Evolutionary conservation across 1,139 yeast species (phyloP).

Genomic region (Zhuliangozyma parablackwelliae): DNA sequence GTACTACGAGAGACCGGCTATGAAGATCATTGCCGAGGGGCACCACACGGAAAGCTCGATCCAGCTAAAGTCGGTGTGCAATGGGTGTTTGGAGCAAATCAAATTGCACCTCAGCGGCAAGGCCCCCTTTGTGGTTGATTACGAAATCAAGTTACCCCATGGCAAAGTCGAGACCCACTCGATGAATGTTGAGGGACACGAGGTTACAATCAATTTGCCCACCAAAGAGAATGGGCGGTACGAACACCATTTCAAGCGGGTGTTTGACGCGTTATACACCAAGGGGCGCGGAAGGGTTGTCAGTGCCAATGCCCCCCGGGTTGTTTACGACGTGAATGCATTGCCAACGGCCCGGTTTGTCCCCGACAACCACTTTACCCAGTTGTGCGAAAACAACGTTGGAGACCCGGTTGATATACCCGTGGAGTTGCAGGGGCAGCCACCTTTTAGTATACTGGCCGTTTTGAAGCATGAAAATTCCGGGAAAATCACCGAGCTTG

Average conservation of each 20-base stretch:
- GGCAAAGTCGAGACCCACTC: slow-evolving; percentile 39
- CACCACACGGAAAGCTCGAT: slow-evolving; percentile 9
- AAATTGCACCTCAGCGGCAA: slow-evolving; percentile 44
- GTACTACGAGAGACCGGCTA: slow-evolving; percentile 55
- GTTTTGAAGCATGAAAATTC: slow-evolving; percentile 41
- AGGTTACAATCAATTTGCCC: slow-evolving; percentile 28
- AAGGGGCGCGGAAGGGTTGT: slow-evolving; percentile 32
- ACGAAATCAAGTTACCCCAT: slow-evolving; percentile 58
- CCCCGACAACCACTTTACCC: slow-evolving; percentile 41
- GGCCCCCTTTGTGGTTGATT: slow-evolving; percentile 71
- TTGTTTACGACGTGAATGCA: slow-evolving; percentile 58
- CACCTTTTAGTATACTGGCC: slow-evolving; percentile 60
- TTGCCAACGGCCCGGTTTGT: slow-evolving; percentile 57
- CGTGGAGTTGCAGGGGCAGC: slow-evolving; percentile 51
- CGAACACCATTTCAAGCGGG: slow-evolving; percentile 54
- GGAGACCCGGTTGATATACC: slow-evolving; percentile 39
- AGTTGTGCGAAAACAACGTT: slow-evolving; percentile 57
- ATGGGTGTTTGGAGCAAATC: slow-evolving; percentile 22
- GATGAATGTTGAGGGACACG: slow-evolving; percentile 26
- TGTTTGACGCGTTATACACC: slow-evolving; percentile 66
- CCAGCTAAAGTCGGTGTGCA: slow-evolving; percentile 32
- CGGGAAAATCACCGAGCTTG: slow-evolving; percentile 12
- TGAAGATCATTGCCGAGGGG: slow-evolving; percentile 21
- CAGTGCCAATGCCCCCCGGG: slow-evolving; percentile 19
- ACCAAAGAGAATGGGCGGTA: slow-evolving; percentile 51